Evolutionary conservation across 495 filamentous ascomycete genomes (phyloP), one percentile per base, ranked within the genome.

Genomic region (Hyaloscypha hepaticicola): DNA sequence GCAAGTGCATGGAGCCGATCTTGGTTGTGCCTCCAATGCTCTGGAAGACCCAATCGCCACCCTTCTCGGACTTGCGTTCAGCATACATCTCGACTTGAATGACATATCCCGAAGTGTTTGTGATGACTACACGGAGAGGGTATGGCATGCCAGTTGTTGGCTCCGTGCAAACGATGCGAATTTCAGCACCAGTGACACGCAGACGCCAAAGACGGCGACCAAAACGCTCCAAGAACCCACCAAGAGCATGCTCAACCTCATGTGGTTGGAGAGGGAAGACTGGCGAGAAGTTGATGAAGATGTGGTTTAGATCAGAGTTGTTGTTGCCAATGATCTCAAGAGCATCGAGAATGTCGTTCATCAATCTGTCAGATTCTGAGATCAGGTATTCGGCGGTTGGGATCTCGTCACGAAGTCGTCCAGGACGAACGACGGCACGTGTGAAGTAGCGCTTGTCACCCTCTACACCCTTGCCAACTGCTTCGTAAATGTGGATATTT

Each of bases 271-370:
- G 85, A 72, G 93, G 92, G 87, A 99, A 98, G 57, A 97, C 90
- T 12, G 89, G 89, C 0, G 90, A 91, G 81, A 99, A 99, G 84
- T 99, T 97, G 81, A 99, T 92, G 84, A 98, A 99, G 85, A 99
- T 96, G 81, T 99, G 96, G 82, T 99, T 99, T 71, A 99, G 83
- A 82, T 99, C 95, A 53, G 95, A 97, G 82, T 96, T 94, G 84
- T 96, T 98, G 84, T 96, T 96, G 63, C 96, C 96, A 71, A 97
- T 93, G 70, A 99, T 96, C 84, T 99, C 95, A 61, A 99, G 79
- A 21, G 95, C 96, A 76, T 98, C 95, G 55, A 99, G 83, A 74
- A 99, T 98, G 73, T 99, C 95, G 77, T 91, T 97, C 84, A 98
- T 93, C 61, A 99, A 81, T 31, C 95, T 87, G 73, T 99, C 94